Evolutionary conservation across 176 grass and related monocot species (phyloP).

Genomic region (Avena sativa): DNA sequence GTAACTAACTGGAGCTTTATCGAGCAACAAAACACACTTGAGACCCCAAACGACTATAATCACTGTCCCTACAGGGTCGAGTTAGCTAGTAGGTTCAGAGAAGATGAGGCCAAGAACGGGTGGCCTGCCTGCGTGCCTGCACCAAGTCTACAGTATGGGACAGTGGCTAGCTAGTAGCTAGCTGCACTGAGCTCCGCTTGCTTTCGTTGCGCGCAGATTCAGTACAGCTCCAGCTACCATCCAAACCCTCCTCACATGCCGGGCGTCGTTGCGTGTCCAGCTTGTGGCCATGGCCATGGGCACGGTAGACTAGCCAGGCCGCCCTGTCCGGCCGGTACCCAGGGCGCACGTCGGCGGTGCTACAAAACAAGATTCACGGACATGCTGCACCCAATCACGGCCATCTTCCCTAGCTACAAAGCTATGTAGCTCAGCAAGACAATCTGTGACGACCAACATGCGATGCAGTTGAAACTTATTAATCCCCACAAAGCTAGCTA

Average conservation of each 20-base stretch:
- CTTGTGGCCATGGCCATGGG: slow-evolving; percentile 33
- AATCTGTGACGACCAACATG: background rate
- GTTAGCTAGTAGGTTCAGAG: background rate
- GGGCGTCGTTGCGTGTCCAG: slow-evolving; percentile 35
- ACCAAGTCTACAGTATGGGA: background rate
- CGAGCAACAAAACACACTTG: slow-evolving; percentile 16
- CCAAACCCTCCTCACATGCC: slow-evolving; percentile 51
- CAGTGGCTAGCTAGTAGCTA: background rate
- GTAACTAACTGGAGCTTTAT: background rate
- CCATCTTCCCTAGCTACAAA: background rate
- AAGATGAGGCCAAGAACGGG: background rate
- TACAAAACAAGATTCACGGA: slow-evolving; percentile 50
- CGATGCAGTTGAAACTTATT: background rate
- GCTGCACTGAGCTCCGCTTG: background rate
- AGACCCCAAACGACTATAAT: background rate
- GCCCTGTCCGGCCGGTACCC: slow-evolving; percentile 16
- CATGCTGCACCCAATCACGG: slow-evolving; percentile 42
- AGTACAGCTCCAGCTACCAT: slow-evolving; percentile 34
- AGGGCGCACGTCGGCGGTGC: background rate
- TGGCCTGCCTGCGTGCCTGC: background rate
- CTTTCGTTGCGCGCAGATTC: background rate
- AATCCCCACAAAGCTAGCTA: too few relatives aligned
- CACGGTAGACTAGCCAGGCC: slow-evolving; percentile 11
- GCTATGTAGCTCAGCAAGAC: background rate
- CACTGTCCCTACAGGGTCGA: background rate